A percentile compares a stretch with the other conserved stretches of the same genome.
Evolutionary conservation across 2,329 filamentous ascomycete genomes (phyloP).

Genomic region (Penicillium brasilianum): DNA sequence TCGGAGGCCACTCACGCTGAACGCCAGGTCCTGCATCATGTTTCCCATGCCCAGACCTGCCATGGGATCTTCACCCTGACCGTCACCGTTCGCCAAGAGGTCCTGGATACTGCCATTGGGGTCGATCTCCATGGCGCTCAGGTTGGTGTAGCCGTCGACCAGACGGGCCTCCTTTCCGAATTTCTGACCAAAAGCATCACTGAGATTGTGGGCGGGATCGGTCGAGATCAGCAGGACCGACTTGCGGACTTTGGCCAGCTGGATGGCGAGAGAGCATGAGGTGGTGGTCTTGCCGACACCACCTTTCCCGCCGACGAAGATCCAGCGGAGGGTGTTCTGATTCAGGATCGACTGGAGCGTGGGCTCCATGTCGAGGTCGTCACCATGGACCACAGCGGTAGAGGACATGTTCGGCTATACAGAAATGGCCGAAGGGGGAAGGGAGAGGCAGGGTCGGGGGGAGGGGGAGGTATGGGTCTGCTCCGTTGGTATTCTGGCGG

Average conservation of each 20-base stretch:
- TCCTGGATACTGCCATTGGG: slow-evolving; percentile 98
- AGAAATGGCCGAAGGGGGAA: slow-evolving; percentile 14
- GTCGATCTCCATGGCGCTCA: slow-evolving; percentile 99
- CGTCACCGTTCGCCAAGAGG: slow-evolving; percentile 77
- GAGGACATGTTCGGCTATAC: slow-evolving; percentile 42
- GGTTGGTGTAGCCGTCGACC: slow-evolving; percentile 87
- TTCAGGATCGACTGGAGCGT: slow-evolving; percentile 93
- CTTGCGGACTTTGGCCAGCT: slow-evolving; percentile 92
- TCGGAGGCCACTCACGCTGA: slow-evolving; percentile 67
- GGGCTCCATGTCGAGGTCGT: slow-evolving; percentile 79
- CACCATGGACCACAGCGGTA: slow-evolving; percentile 51
- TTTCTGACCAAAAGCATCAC: slow-evolving; percentile 97
- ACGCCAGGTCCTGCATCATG: slow-evolving; percentile 99
- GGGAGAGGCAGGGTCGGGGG: slow-evolving; percentile 4
- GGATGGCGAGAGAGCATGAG: slow-evolving; percentile 96
- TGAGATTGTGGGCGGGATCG: slow-evolving; percentile 96
- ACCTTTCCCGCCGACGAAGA: slow-evolving; percentile 98
- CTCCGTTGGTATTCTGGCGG: slow-evolving; percentile 4
- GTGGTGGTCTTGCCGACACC: slow-evolving; percentile 99
- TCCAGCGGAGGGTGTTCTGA: slow-evolving; percentile 95
- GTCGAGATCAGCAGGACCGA: slow-evolving; percentile 97
- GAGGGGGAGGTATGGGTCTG: slow-evolving; percentile 7
- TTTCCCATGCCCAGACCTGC: slow-evolving; percentile 76
- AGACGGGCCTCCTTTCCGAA: slow-evolving; percentile 98
- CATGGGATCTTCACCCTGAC: slow-evolving; percentile 67